Percentiles rank a stretch among this genome's conserved stretches.
Conservation (phyloP, 306 rosid species). For the Prunus armeniaca region DNA sequence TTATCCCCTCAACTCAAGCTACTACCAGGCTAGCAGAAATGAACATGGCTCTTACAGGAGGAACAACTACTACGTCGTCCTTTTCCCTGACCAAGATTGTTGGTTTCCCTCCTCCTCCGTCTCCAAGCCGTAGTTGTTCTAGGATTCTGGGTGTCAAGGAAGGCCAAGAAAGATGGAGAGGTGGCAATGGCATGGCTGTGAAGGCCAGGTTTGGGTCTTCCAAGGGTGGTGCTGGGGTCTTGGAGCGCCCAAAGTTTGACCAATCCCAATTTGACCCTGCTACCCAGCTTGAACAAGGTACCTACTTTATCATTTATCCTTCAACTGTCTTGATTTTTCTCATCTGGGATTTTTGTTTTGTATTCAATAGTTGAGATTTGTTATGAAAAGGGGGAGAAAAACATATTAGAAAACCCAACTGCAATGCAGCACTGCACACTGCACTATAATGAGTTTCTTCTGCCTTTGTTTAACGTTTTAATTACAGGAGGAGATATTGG, state of each 20-base stretch:
- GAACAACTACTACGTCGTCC: background rate
- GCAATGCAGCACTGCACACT: background rate
- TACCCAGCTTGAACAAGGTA: constrained; percentile 19
- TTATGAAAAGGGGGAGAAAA: background rate
- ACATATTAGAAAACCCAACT: no score
- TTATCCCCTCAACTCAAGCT: background rate
- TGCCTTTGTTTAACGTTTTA: background rate
- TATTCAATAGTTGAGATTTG: background rate
- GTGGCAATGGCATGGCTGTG: constrained; percentile 1
- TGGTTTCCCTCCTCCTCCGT: background rate
- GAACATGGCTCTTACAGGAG: constrained; percentile 6
- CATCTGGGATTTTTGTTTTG: background rate
- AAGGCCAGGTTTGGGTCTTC: constrained; percentile 27
- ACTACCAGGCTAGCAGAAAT: background rate
- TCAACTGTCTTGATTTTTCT: background rate
- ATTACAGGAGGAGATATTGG: constrained; percentile 30
- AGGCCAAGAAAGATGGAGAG: background rate
- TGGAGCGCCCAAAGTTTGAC: constrained; percentile 26
- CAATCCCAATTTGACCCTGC: constrained; percentile 17
- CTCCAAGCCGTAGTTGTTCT: background rate
- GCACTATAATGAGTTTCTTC: background rate
- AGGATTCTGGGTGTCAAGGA: constrained; percentile 3
- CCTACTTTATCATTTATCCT: background rate
- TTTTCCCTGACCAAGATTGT: background rate
- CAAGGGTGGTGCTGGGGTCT: constrained; percentile 21